A percentile compares a stretch with the other conserved stretches of the same genome.
Evolutionary conservation across 2,329 filamentous ascomycete genomes (phyloP).

Genomic region (Ambrosiella xylebori): DNA sequence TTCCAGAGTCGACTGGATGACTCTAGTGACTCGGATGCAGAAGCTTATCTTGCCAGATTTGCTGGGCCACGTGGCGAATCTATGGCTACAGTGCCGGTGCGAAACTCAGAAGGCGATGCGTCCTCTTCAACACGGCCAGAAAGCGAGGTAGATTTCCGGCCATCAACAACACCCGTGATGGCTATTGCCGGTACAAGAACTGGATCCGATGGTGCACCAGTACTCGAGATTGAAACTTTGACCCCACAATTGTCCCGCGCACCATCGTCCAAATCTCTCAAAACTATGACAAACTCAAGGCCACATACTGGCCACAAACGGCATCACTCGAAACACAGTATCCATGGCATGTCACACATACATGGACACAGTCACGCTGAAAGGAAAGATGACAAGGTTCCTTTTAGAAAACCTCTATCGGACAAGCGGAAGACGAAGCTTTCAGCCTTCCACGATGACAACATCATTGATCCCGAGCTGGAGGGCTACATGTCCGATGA

Average conservation of each 20-base stretch:
- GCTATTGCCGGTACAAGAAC: slow-evolving; percentile 55
- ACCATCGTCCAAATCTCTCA: slow-evolving; percentile 80
- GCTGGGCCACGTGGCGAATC: slow-evolving; percentile 6
- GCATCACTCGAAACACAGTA: slow-evolving; percentile 74
- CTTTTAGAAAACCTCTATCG: slow-evolving; percentile 39
- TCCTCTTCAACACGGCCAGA: slow-evolving; percentile 15
- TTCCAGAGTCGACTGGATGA: slow-evolving; percentile 72
- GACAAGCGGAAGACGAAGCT: slow-evolving; percentile 53
- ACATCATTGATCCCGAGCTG: slow-evolving; percentile 92
- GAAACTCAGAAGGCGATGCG: slow-evolving; percentile 5
- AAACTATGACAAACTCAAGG: slow-evolving; percentile 49
- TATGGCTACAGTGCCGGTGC: slow-evolving; percentile 4
- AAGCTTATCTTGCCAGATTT: slow-evolving; percentile 41
- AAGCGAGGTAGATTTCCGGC: slow-evolving; percentile 29
- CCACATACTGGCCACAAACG: slow-evolving; percentile 65
- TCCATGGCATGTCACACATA: slow-evolving; percentile 3
- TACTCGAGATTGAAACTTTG: slow-evolving; percentile 77
- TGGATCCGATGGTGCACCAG: slow-evolving; percentile 64
- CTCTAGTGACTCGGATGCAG: slow-evolving; percentile 57
- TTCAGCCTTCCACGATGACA: slow-evolving; percentile 93
- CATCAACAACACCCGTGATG: slow-evolving; percentile 51
- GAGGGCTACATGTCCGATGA: slow-evolving; percentile 93
- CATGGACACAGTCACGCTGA: neutral
- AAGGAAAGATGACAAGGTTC: slow-evolving; percentile 10
- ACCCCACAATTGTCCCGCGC: slow-evolving; percentile 71